Evolutionary conservation across 257 asterid species (phyloP).

Genomic region (Ajuga chamaepitys): DNA sequence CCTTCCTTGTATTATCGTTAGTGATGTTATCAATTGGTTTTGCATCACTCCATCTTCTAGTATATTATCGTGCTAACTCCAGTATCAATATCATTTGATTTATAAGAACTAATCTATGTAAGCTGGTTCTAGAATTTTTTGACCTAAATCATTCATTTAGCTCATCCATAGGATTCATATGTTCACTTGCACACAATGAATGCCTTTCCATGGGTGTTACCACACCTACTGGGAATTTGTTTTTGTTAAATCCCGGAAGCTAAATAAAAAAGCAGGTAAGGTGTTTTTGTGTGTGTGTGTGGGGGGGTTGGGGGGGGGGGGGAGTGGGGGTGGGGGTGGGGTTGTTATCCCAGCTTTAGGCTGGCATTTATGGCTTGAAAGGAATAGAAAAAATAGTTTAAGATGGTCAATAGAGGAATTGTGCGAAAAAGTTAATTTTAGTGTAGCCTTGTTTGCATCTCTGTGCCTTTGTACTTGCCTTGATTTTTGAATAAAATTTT

Average conservation of each 20-base stretch:
- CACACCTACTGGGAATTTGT: no score
- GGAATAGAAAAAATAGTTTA: neutral
- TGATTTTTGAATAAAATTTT: no score
- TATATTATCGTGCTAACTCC: neutral
- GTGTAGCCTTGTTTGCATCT: neutral
- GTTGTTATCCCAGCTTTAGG: neutral
- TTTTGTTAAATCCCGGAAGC: neutral
- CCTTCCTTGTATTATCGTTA: neutral
- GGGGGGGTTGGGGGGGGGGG: neutral
- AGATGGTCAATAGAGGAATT: neutral
- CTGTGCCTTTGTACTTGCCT: no score
- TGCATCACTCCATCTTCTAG: neutral
- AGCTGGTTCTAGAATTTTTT: neutral
- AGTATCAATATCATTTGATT: neutral
- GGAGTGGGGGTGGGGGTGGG: no score
- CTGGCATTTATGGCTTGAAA: neutral
- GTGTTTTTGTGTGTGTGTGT: neutral
- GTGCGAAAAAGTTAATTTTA: neutral
- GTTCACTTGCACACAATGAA: constrained; percentile 11
- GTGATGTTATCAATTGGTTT: neutral
- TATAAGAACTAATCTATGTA: constrained; percentile 2
- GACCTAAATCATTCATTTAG: neutral
- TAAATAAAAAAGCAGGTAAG: neutral
- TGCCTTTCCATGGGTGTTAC: neutral
- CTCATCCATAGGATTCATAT: constrained; percentile 9